A percentile compares a stretch with the other conserved stretches of the same genome.
Evolutionary conservation across 192 early-diverging fungal species (phyloP).

Genomic region (Coemansia umbellata): DNA sequence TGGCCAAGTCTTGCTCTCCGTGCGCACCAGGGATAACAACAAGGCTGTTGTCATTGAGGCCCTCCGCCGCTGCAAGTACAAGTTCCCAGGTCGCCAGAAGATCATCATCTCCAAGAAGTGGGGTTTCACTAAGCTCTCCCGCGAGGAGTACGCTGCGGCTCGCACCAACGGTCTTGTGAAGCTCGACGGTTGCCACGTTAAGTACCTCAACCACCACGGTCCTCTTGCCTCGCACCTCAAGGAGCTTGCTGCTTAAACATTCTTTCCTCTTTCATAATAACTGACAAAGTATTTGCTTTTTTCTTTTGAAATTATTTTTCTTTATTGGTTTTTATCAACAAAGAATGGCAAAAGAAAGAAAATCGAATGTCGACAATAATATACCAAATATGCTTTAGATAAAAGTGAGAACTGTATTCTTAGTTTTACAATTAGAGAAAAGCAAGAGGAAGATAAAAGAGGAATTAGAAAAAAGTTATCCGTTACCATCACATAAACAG

Average conservation of each 20-base stretch:
- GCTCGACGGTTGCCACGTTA: conserved; percentile 92
- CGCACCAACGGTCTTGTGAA: conserved; percentile 74
- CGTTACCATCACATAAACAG: conserved; percentile 23
- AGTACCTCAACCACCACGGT: conserved; percentile 80
- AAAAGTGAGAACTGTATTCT: no score
- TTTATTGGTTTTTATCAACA: background rate
- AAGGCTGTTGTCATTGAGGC: conserved; percentile 91
- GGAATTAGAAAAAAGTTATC: background rate
- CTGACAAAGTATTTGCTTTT: background rate
- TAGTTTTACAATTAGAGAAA: no score
- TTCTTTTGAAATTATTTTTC: conserved; percentile 4
- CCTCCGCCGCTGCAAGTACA: conserved; percentile 94
- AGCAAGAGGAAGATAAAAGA: no score
- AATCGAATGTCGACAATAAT: background rate
- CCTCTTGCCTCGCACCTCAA: conserved; percentile 58
- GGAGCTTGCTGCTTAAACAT: conserved; percentile 18
- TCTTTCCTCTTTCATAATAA: background rate
- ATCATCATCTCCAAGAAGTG: conserved; percentile 99
- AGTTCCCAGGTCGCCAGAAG: conserved; percentile 98
- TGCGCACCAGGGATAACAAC: conserved; percentile 94
- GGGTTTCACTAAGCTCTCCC: conserved; percentile 98
- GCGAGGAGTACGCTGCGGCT: conserved; percentile 80
- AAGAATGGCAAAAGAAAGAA: conserved; percentile 2
- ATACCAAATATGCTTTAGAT: no score
- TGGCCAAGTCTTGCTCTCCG: conserved; percentile 94